Conservation (phyloP, 2,329 filamentous ascomycete genomes). For the Beauveria sp. region DNA sequence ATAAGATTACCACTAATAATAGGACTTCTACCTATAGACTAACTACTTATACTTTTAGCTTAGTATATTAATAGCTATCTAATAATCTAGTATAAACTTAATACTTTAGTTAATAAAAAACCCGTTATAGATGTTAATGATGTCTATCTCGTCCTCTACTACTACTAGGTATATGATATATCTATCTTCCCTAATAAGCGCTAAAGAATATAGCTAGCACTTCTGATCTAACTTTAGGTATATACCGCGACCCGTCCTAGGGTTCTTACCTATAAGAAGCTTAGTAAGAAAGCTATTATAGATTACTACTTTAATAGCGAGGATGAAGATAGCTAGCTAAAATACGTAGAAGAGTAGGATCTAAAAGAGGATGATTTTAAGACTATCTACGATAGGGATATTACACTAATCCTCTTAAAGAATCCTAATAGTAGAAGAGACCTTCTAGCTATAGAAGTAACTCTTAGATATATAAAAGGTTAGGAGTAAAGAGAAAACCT, state of each 20-base stretch:
- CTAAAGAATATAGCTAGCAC: not conserved
- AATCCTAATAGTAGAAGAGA: constrained; percentile 1
- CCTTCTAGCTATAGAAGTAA: constrained; percentile 2
- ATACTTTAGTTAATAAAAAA: too few species aligned
- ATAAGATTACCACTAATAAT: too few species aligned
- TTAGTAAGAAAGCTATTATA: not conserved
- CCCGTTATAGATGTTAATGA: too few species aligned
- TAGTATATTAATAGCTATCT: too few species aligned
- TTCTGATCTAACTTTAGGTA: not conserved
- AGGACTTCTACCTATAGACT: too few species aligned
- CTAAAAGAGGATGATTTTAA: constrained; percentile 5
- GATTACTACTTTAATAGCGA: not conserved
- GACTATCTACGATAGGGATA: not conserved
- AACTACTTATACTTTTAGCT: too few species aligned
- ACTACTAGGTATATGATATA: not conserved
- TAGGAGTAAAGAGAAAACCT: not conserved
- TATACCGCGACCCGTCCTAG: not conserved
- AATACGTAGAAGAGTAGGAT: not conserved
- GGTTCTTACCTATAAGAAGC: not conserved
- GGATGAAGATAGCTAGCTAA: not conserved
- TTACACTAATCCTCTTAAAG: not conserved
- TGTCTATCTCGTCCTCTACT: too few species aligned
- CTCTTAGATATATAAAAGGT: not conserved
- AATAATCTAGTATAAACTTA: too few species aligned
- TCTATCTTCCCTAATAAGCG: not conserved